phyloP scores from a whole-genome alignment of 176 grass and related monocot genomes.

The Microstegium vimineum region DNA sequence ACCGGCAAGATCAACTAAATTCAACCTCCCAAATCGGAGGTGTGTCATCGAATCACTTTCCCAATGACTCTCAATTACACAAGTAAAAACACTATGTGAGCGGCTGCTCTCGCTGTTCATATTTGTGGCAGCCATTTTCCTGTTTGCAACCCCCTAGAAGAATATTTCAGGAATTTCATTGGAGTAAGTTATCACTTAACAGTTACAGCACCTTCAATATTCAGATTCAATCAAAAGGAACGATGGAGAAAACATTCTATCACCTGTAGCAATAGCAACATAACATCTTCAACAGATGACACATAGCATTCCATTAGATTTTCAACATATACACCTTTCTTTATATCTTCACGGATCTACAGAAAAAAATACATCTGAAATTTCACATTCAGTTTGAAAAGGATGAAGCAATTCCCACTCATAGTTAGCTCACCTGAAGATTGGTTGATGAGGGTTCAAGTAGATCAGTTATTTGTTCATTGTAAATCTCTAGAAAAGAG shows the following conservation, averaged over 20 bases:
- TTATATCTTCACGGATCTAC: constrained; percentile 91
- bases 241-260: neutral
- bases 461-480: constrained; percentile 95
- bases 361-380: constrained; percentile 21
- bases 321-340: constrained; percentile 92
- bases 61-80: constrained; percentile 86
- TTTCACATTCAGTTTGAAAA: neutral
- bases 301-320: constrained; percentile 74
- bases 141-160: constrained; percentile 68
- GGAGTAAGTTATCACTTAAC: neutral
- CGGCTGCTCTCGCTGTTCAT: constrained; percentile 96
- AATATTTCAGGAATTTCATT: constrained; percentile 21
- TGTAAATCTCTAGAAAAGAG: constrained; percentile 94
- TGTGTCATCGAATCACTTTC: constrained; percentile 82
- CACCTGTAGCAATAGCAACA: constrained; percentile 79
- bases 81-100: constrained; percentile 93
- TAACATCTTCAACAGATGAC: constrained; percentile 71
- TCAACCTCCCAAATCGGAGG: constrained; percentile 76
- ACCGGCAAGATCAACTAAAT: constrained; percentile 93
- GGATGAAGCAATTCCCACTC: neutral
- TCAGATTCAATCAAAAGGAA: neutral
- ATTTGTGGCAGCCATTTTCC: constrained; percentile 92
- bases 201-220: constrained; percentile 2
- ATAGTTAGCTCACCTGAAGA: constrained; percentile 58
- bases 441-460: constrained; percentile 79